A percentile compares a stretch with the other conserved stretches of the same genome.
Conservation (phyloP, 2,329 filamentous ascomycete species). For the Aspergillus ustus region DNA sequence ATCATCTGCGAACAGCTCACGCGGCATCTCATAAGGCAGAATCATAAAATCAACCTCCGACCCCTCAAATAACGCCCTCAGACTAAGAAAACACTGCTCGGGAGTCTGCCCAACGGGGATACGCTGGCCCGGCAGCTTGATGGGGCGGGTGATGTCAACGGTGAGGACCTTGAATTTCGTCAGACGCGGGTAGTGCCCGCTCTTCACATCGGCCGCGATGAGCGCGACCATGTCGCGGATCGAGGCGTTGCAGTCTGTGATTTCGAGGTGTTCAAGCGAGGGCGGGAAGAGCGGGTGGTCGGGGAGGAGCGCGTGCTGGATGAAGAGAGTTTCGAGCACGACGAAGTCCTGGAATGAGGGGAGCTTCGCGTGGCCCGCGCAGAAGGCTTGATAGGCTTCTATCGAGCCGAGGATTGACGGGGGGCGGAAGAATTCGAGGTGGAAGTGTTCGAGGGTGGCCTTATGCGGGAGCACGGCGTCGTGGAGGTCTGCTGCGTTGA, state of each 20-base stretch:
- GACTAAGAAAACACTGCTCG: conserved; percentile 20
- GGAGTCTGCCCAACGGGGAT: conserved; percentile 24
- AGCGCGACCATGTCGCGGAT: conserved; percentile 22
- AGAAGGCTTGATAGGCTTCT: conserved; percentile 13
- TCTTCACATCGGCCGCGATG: conserved; percentile 27
- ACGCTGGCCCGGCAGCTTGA: conserved; percentile 22
- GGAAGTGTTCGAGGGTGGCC: conserved; percentile 23
- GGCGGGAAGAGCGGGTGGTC: conserved; percentile 25
- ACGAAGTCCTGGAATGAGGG: conserved; percentile 29
- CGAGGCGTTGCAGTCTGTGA: conserved; percentile 30
- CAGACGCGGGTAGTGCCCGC: conserved; percentile 26
- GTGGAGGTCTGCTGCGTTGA: conserved; percentile 22
- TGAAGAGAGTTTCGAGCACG: conserved; percentile 19
- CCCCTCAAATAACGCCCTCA: conserved; percentile 25
- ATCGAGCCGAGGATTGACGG: conserved; percentile 1
- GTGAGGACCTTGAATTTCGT: conserved; percentile 22
- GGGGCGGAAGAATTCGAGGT: conserved; percentile 18
- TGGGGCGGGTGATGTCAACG: conserved; percentile 24
- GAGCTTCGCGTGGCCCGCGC: conserved; percentile 17
- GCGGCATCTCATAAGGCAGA: conserved; percentile 8
- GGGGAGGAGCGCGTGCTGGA: conserved; percentile 29
- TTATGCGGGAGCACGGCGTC: conserved; percentile 27
- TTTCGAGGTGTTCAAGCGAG: conserved; percentile 20
- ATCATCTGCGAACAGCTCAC: neutral
- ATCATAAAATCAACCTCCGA: conserved; percentile 26